Evolutionary conservation across 1,139 yeast genomes (phyloP).

Genomic region (Kodamaea anthophila): DNA sequence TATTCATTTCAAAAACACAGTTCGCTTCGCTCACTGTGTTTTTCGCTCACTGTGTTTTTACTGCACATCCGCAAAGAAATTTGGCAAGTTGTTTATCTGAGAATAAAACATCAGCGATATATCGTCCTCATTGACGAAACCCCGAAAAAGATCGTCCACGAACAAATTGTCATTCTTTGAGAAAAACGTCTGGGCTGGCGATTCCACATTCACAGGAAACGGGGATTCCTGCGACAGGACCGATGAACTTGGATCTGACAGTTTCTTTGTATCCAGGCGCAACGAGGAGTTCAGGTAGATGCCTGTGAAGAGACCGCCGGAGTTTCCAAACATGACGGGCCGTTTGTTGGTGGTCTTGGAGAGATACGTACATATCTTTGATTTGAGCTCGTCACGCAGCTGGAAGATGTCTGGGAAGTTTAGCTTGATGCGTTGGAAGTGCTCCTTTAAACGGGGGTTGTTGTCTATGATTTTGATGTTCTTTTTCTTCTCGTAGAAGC

Average conservation of each 20-base stretch:
- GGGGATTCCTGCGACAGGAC: not conserved
- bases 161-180: not conserved
- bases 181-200: not conserved
- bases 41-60: too few relatives aligned
- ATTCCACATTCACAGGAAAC: not conserved
- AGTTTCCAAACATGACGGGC: not conserved
- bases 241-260: not conserved
- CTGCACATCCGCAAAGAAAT: conserved; percentile 37
- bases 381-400: conserved; percentile 4
- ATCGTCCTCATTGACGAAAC: conserved; percentile 15
- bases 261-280: not conserved
- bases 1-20: too few relatives aligned
- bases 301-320: conserved; percentile 2
- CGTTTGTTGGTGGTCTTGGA: conserved; percentile 1
- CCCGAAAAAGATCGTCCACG: conserved; percentile 6
- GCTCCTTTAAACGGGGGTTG: conserved; percentile 15
- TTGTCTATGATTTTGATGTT: conserved; percentile 12
- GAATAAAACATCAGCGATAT: conserved; percentile 14
- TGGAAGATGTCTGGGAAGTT: conserved; percentile 23
- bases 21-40: too few relatives aligned
- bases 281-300: not conserved
- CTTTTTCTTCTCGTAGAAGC: conserved; percentile 20
- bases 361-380: too few relatives aligned
- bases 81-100: conserved; percentile 25
- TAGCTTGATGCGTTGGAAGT: conserved; percentile 18